phyloP scores from a whole-genome alignment of 176 grass and related monocot genomes.

The Saccharum officinarum region DNA sequence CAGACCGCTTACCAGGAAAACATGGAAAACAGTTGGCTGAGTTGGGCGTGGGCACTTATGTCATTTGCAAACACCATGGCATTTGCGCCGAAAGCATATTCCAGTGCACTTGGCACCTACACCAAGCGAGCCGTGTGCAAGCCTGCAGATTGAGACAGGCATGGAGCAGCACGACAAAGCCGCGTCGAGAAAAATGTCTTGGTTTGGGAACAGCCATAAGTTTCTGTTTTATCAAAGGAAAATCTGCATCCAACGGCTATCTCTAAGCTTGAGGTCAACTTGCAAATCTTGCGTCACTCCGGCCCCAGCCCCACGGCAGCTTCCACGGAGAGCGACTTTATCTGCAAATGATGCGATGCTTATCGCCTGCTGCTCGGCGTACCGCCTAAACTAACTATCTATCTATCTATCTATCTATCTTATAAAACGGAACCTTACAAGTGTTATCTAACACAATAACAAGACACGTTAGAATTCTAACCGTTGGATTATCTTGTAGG shows the following conservation, averaged over 20 bases:
- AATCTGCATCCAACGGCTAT: too few relatives aligned
- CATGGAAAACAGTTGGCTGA: background rate
- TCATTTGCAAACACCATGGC: background rate
- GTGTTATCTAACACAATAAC: too few relatives aligned
- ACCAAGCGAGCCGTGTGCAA: background rate
- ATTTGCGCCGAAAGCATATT: constrained; percentile 28
- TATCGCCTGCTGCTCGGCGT: too few relatives aligned
- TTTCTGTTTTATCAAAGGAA: background rate
- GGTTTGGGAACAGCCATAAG: background rate
- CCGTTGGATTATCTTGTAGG: too few relatives aligned
- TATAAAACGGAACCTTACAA: too few relatives aligned
- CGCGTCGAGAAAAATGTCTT: background rate
- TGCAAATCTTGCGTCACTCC: constrained; percentile 11
- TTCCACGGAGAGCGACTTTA: background rate
- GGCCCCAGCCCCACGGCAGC: background rate
- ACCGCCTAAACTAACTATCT: too few relatives aligned
- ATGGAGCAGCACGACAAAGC: too few relatives aligned
- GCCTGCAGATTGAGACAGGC: too few relatives aligned
- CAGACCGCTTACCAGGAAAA: background rate
- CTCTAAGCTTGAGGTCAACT: background rate
- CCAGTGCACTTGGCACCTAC: constrained; percentile 9
- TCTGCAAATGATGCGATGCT: too few relatives aligned
- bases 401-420: too few relatives aligned
- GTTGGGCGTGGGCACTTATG: background rate
- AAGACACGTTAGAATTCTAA: too few relatives aligned